Percentiles rank a stretch among this genome's conserved stretches.
Conservation (phyloP, 805 yeast genomes). For the Wickerhamiella sergipiensis region DNA sequence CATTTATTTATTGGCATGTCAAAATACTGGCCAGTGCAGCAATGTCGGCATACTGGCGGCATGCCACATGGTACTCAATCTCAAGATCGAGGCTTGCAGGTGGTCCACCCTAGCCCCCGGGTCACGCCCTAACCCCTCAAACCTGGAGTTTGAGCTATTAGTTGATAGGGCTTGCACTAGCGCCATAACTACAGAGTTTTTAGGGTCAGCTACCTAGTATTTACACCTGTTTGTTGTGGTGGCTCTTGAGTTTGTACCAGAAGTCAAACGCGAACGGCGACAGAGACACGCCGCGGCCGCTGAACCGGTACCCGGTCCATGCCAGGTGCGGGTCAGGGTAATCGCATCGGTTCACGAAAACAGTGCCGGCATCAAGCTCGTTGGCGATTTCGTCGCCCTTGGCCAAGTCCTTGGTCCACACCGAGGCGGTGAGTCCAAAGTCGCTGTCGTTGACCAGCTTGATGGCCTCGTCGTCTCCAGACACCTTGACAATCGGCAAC, state of each 20-base stretch:
- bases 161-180: no score
- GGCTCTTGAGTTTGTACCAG: conserved; percentile 23
- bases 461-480: conserved; percentile 60
- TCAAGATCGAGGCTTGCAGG: background rate
- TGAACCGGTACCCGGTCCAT: conserved; percentile 61
- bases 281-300: conserved; percentile 61
- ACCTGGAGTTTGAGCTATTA: no score
- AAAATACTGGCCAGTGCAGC: no score
- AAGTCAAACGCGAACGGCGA: conserved; percentile 48
- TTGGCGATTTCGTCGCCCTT: conserved; percentile 53
- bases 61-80: background rate
- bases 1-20: no score
- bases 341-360: conserved; percentile 51
- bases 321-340: conserved; percentile 53
- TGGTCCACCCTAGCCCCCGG: background rate
- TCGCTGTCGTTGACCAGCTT: conserved; percentile 60
- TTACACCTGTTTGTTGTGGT: conserved; percentile 18
- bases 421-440: conserved; percentile 80
- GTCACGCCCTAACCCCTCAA: no score
- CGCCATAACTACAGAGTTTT: no score
- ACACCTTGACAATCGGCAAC: conserved; percentile 60
- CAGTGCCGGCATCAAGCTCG: conserved; percentile 48
- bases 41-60: no score
- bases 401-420: conserved; percentile 59
- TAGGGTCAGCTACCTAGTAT: no score